Evolutionary conservation across 2,329 filamentous ascomycete species (phyloP).

Genomic region (Polychaeton citri): DNA sequence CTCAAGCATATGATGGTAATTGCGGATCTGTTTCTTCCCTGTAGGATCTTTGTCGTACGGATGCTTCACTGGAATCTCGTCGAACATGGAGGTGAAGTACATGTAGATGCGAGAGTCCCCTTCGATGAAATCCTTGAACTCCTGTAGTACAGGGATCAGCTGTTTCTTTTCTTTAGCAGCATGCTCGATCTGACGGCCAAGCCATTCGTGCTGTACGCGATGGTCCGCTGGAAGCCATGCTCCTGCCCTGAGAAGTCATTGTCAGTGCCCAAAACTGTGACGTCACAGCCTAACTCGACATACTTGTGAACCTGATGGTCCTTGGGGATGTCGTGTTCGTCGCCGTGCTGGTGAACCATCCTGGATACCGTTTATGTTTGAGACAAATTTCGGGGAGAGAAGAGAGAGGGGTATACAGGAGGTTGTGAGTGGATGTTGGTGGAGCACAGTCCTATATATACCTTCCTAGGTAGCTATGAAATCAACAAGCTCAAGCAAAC

Average conservation of each 20-base stretch:
- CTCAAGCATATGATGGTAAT: constrained; percentile 53
- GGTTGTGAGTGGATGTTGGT: no score
- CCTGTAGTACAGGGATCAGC: constrained; percentile 46
- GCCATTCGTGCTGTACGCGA: constrained; percentile 49
- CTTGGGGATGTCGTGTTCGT: constrained; percentile 39
- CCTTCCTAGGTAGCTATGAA: no score
- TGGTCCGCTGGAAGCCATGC: constrained; percentile 53
- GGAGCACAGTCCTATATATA: no score
- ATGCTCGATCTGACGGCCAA: constrained; percentile 42
- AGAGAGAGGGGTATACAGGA: no score
- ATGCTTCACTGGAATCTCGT: constrained; percentile 46
- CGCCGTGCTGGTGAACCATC: constrained; percentile 18
- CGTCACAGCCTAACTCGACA: no score
- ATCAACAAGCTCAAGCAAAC: no score
- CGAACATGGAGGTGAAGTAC: constrained; percentile 52
- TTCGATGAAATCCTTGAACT: constrained; percentile 56
- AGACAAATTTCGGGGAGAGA: not conserved
- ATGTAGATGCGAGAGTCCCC: constrained; percentile 50
- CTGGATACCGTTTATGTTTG: constrained; percentile 1
- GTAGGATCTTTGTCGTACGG: constrained; percentile 50
- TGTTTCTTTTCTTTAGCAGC: constrained; percentile 38
- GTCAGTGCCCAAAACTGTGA: no score
- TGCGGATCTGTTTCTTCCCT: constrained; percentile 48
- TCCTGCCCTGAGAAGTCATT: constrained; percentile 40
- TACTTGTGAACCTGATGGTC: constrained; percentile 36